Base-by-base conservation (phyloP, 2,329 filamentous ascomycete genomes). In the Pyricularia pennisetigena region DNA sequence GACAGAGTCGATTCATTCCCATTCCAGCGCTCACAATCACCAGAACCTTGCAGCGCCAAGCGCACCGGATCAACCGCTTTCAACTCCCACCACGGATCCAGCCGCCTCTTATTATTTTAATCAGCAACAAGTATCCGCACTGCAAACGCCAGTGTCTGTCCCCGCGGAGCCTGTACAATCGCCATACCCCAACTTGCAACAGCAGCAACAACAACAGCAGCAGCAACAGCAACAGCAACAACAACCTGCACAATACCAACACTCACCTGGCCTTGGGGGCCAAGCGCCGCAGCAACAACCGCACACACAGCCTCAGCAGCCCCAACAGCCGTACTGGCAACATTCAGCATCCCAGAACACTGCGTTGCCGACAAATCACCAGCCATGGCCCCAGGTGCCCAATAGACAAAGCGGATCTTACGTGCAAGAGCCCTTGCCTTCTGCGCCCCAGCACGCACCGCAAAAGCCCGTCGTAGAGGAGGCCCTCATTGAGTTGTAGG, bases 401-500 rank as follows among this genome's bases (percentile, higher is more conserved):
- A 71, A 67, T 16, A 67, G 75, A 61, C 79, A 78, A 2, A 86
- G 87, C 70, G 70, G 76, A 12, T 80, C 82, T 7, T 89, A 87
- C 73, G 79, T 78, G 3, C 86, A 87, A 73, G 85, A 89, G 28
- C 80, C 84, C 2, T 92, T 92, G 73, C 90, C 90, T 1, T 81
- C 85, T 2, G 87, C 86, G 30, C 88, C 88, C 20, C 85, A 88
- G 69, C 86, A 89, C 75, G 83, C 86, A 30, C 87, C 85, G 67
- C 82, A 77, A 75, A 82, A 82, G 73, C 85, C 85, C 16, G 83
- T 81, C 0, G 83, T 90, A 64, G 91, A 94, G 78, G 92, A 94
- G 78, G 90, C 88, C 69, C 79, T 95, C 74, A 95, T 95, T 78
- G 92, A 95, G 77, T 82, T 94, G 65, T 73, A 62, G 59, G 59